Evolutionary conservation across 768 basidiomycete species (phyloP).

Genomic region (Leucocoprinus leucothites): DNA sequence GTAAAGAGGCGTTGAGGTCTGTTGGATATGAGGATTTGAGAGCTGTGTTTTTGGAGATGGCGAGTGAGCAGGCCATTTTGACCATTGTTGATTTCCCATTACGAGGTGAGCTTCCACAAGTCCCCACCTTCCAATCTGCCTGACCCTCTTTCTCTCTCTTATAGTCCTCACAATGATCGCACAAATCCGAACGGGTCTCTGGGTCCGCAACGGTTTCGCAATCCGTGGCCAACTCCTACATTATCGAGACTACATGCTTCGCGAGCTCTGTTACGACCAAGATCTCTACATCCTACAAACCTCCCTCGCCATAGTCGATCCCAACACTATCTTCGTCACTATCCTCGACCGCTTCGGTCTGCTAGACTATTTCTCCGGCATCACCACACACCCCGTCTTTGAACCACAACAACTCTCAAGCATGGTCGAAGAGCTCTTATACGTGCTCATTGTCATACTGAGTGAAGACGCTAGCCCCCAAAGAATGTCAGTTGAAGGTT

Average conservation of each 20-base stretch:
- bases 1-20: conserved; percentile 47
- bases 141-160: not conserved
- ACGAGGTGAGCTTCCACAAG: conserved; percentile 56
- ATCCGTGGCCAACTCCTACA: conserved; percentile 94
- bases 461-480: conserved; percentile 78
- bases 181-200: conserved; percentile 91
- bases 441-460: conserved; percentile 82
- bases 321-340: conserved; percentile 75
- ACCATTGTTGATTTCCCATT: conserved; percentile 86
- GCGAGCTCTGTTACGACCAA: conserved; percentile 96
- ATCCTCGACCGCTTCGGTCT: conserved; percentile 91
- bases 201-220: conserved; percentile 96
- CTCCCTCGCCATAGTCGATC: conserved; percentile 74
- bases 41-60: conserved; percentile 58
- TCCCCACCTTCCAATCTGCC: not conserved
- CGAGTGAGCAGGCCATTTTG: conserved; percentile 66
- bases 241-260: conserved; percentile 93
- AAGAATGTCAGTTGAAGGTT: conserved; percentile 56
- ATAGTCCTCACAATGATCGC: conserved; percentile 87
- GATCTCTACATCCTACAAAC: conserved; percentile 88
- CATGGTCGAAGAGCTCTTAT: conserved; percentile 92
- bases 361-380: conserved; percentile 73
- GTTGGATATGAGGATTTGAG: conserved; percentile 53
- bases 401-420: conserved; percentile 69
- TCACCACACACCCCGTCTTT: conserved; percentile 54